Percentiles rank a stretch among this genome's conserved stretches.
phyloP scores from a whole-genome alignment of 495 filamentous ascomycete species.

The Hypomontagnella submonticulosa region DNA sequence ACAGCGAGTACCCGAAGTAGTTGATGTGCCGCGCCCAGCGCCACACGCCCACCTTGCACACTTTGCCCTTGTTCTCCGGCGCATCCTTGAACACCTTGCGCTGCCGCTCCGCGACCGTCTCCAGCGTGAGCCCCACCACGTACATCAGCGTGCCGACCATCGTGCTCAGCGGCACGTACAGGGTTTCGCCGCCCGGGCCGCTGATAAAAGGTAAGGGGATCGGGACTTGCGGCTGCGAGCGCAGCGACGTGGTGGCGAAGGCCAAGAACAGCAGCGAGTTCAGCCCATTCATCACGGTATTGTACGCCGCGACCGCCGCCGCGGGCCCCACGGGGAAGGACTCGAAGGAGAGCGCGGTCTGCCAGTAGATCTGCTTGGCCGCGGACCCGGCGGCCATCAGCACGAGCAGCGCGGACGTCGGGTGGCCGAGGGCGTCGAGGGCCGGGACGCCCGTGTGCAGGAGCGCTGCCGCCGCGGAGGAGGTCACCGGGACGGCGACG shows the following conservation, averaged over 20 bases:
- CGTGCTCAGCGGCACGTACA: conserved; percentile 43
- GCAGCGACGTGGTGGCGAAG: conserved; percentile 51
- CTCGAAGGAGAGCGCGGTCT: conserved; percentile 53
- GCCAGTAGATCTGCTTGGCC: conserved; percentile 64
- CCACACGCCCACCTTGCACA: conserved; percentile 65
- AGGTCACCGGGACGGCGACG: conserved; percentile 37
- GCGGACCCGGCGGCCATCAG: conserved; percentile 60
- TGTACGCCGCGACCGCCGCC: conserved; percentile 52
- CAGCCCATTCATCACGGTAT: conserved; percentile 59
- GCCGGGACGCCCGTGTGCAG: conserved; percentile 33
- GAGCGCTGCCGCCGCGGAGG: conserved; percentile 38
- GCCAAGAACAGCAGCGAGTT: conserved; percentile 60
- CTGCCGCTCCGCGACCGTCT: conserved; percentile 64
- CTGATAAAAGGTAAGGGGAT: conserved; percentile 24
- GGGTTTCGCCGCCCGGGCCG: not conserved
- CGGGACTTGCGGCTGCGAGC: conserved; percentile 33
- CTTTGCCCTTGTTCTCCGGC: conserved; percentile 64
- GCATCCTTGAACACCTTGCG: conserved; percentile 64
- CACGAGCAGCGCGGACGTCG: conserved; percentile 55
- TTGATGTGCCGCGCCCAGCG: conserved; percentile 67
- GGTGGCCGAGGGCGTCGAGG: conserved; percentile 23
- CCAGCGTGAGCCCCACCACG: conserved; percentile 57
- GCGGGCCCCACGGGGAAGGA: conserved; percentile 55
- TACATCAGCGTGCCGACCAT: conserved; percentile 59
- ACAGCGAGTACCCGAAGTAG: conserved; percentile 67